Conservation (phyloP, 2,329 filamentous ascomycete species). For the Ascochyta koolunga region DNA sequence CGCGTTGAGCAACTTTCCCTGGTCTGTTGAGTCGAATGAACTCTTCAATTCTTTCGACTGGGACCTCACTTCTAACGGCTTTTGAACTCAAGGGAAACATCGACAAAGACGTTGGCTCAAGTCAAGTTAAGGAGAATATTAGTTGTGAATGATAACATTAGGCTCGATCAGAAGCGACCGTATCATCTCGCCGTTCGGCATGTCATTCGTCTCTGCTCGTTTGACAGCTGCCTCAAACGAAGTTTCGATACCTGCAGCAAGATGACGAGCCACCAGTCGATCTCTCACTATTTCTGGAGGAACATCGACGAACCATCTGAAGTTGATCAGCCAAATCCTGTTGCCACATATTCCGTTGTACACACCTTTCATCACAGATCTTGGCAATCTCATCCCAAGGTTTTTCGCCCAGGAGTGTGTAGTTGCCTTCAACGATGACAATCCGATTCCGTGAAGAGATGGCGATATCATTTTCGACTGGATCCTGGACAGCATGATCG, state of each 20-base stretch:
- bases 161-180: conserved; percentile 26
- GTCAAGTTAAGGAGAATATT: not conserved
- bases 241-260: conserved; percentile 32
- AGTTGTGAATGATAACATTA: conserved; percentile 28
- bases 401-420: conserved; percentile 30
- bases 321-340: not conserved
- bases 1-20: conserved; percentile 31
- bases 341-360: not conserved
- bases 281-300: conserved; percentile 23
- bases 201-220: conserved; percentile 34
- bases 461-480: conserved; percentile 21
- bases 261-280: conserved; percentile 28
- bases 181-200: conserved; percentile 33
- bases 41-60: conserved; percentile 34
- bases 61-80: conserved; percentile 27
- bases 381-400: conserved; percentile 27
- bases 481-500: conserved; percentile 35
- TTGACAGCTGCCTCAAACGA: conserved; percentile 25
- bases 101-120: not conserved
- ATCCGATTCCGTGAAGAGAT: conserved; percentile 31
- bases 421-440: conserved; percentile 36
- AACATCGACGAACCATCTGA: conserved; percentile 35
- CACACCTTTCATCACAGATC: conserved; percentile 27
- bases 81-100: not conserved
- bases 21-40: conserved; percentile 34